phyloP scores from a whole-genome alignment of 2,329 filamentous ascomycete species.

The Sarocladium oryzae region DNA sequence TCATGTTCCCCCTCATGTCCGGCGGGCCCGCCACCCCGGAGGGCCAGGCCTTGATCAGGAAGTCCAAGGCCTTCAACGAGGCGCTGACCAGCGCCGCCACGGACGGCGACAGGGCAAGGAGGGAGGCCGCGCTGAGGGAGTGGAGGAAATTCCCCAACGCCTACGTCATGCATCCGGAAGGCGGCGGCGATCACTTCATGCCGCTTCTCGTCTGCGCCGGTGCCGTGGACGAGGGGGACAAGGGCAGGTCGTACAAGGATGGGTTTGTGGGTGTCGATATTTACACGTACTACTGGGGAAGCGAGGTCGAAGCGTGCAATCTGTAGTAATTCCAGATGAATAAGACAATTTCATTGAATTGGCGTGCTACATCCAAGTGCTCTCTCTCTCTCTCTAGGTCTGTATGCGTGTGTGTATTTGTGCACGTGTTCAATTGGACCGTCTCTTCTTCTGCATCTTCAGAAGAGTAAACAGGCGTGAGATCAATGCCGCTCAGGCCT shows the following conservation, averaged over 20 bases:
- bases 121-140: slow-evolving; percentile 31
- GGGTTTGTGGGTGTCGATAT: slow-evolving; percentile 42
- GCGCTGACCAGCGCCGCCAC: slow-evolving; percentile 35
- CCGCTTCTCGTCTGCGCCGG: slow-evolving; percentile 52
- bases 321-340: not conserved
- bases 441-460: no score
- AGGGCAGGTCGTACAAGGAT: slow-evolving; percentile 40
- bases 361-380: no score
- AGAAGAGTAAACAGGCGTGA: no score
- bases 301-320: slow-evolving; percentile 17
- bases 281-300: slow-evolving; percentile 50
- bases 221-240: slow-evolving; percentile 37
- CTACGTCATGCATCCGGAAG: slow-evolving; percentile 46
- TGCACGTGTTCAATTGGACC: no score
- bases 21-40: slow-evolving; percentile 11
- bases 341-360: no score
- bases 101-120: slow-evolving; percentile 24
- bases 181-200: slow-evolving; percentile 52
- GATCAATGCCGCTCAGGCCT: slow-evolving; percentile 14
- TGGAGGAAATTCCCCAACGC: slow-evolving; percentile 44
- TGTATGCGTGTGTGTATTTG: no score
- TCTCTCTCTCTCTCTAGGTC: no score
- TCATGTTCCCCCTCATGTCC: slow-evolving; percentile 33
- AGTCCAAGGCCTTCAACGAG: slow-evolving; percentile 37
- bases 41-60: slow-evolving; percentile 18